Base-by-base conservation (phyloP, 73 alveolate species). In the Paramecium caudatum region DNA sequence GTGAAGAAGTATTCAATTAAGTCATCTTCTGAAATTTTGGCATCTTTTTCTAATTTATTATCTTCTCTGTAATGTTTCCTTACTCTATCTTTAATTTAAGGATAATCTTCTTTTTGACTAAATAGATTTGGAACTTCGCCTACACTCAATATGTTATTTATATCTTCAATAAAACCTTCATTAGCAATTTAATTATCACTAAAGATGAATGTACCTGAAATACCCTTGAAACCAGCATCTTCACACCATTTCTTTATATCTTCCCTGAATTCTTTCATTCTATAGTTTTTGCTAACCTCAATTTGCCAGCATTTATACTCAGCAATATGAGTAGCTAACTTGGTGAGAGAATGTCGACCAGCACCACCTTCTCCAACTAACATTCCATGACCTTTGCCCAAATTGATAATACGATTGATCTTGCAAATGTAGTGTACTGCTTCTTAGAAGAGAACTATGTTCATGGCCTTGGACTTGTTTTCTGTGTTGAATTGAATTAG, bases 101-200 rank as follows among this genome's bases (percentile, higher is more conserved):
- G 95, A 27, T 94, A 96, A 91, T 98, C 99, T 90, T 98, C 99
- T 36, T 96, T 86, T 86, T 86, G 94, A 37, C 94, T 83, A 94
- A 97, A 98, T 48, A 98, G 96, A 82, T 98, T 98, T 1, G 99
- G 99, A 39, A 98, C 99, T 90, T 97, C 99, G 3, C 99, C 99
- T 12, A 97, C 94, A 74, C 98, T 81, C 46, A 99, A 95, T 81
- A 98, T 96, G 92, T 99, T 99, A 94, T 98, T 98, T 0, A 99
- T 99, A 85, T 99, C 99, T 94, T 97, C 99, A 61, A 97, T 93
- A 96, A 98, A 97, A 46, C 98, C 93, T 91, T 97, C 99, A 43
- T 95, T 91, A 27, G 91, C 94, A 48, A 91, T 91, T 82, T 93
- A 85, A 46, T 93, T 93, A 61, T 93, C 96, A 32, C 82, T 46